Base-by-base conservation (phyloP, 75 land plant genomes). In the Picea sitchensis region DNA sequence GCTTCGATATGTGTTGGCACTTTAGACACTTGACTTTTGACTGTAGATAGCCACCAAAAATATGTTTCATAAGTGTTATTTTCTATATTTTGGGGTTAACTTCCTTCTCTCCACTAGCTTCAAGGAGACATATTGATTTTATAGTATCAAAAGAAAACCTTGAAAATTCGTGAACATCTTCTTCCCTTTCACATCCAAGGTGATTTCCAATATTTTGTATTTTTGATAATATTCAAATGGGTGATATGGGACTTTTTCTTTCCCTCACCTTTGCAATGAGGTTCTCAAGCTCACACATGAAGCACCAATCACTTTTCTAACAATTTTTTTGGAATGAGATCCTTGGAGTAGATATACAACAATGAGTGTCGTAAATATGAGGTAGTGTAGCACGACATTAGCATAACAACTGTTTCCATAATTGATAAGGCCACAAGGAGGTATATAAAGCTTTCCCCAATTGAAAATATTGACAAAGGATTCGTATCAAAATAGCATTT, bases 141-240 rank as follows among this genome's bases (percentile, higher is more conserved):
- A 95, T 95, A 34, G 88, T 80, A 80, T 93, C 94, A 81, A 93
- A 83, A 38, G 90, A 92, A 84, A 78, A 93, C 98, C 98, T 90
- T 73, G 92, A 80, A 78, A 96, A 96, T 82, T 96, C 98, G 85
- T 96, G 98, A 7, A 96, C 98, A 85, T 96, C 98, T 82, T 96
- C 98, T 83, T 96, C 93, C 51, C 80, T 90, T 36, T 96, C 98
- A 82, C 84, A 88, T 3, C 86, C 89, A 80, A 95, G 89, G 81
- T 88, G 81, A 72, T 87, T 85, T 18, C 93, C 92, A 85, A 95
- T 88, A 58, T 81, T 84, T 36, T 77, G 78, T 1, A 92, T 68
- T 13, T 88, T 87, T 23, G 98, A 93, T 14, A 96, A 76, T 78
- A 96, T 89, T 18, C 82, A 81, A 23, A 75, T 68, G 11, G 91